Evolutionary conservation across 768 basidiomycete species (phyloP).

Genomic region (Tulasnella calospora): DNA sequence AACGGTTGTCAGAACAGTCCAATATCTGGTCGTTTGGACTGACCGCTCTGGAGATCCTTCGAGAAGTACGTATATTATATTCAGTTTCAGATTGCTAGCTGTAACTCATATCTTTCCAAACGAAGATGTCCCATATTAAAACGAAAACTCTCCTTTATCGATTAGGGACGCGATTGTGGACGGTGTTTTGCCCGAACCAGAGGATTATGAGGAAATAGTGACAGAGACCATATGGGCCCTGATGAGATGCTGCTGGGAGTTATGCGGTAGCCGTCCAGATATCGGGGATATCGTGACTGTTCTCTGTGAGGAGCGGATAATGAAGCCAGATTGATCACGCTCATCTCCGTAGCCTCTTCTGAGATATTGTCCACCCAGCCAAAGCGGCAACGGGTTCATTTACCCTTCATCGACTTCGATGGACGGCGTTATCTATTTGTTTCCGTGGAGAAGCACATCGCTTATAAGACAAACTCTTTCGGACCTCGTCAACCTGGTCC

Average conservation of each 20-base stretch:
- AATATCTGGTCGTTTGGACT: not conserved
- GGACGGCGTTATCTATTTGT: too few relatives aligned
- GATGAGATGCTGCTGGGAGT: not conserved
- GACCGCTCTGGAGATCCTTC: not conserved
- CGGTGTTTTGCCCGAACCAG: not conserved
- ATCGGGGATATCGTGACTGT: not conserved
- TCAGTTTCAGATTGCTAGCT: not conserved
- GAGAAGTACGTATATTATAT: not conserved
- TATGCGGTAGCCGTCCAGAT: not conserved
- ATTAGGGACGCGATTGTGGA: not conserved
- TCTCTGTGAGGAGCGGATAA: not conserved
- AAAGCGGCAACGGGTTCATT: too few relatives aligned
- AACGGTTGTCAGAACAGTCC: not conserved
- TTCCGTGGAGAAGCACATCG: too few relatives aligned
- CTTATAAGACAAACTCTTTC: too few relatives aligned
- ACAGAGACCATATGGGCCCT: not conserved
- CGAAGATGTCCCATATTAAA: not conserved
- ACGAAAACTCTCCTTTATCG: not conserved
- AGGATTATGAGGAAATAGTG: not conserved
- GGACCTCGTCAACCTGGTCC: too few relatives aligned
- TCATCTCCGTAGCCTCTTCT: not conserved
- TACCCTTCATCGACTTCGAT: too few relatives aligned
- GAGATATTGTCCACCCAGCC: too few relatives aligned
- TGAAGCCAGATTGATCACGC: not conserved
- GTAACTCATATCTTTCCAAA: not conserved